Evolutionary conservation across 257 asterid species (phyloP).

Genomic region (Verbena officinalis): DNA sequence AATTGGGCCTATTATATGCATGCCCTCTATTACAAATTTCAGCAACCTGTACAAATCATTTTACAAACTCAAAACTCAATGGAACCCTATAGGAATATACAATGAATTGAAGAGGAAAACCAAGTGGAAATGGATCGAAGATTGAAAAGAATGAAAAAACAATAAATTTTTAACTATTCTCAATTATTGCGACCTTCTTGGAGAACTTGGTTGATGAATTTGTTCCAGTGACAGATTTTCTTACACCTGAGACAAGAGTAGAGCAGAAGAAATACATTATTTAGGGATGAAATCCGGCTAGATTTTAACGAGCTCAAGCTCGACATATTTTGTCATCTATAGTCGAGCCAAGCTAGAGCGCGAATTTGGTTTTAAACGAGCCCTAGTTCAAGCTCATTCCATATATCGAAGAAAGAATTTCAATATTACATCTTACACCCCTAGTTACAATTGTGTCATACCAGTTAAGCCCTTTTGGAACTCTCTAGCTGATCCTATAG

Average conservation of each 20-base stretch:
- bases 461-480: constrained; percentile 42
- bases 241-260: constrained; percentile 43
- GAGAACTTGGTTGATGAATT: constrained; percentile 32
- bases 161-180: neutral
- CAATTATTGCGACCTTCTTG: constrained; percentile 43
- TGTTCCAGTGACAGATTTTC: constrained; percentile 42
- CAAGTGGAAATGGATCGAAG: neutral
- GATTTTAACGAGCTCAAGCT: too few species aligned
- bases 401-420: too few species aligned
- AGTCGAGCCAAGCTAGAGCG: too few species aligned
- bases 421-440: too few species aligned
- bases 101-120: neutral
- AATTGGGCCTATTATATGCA: neutral
- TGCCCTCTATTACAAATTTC: neutral
- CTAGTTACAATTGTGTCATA: too few species aligned
- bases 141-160: neutral
- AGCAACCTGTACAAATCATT: constrained; percentile 1
- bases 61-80: neutral
- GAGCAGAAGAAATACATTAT: neutral
- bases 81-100: constrained; percentile 11
- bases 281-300: too few species aligned
- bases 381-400: too few species aligned
- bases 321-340: too few species aligned
- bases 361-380: too few species aligned
- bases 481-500: constrained; percentile 34